A percentile compares a stretch with the other conserved stretches of the same genome.
Conservation (phyloP, 2,329 filamentous ascomycete genomes). For the Ascochyta clinopodiicola region DNA sequence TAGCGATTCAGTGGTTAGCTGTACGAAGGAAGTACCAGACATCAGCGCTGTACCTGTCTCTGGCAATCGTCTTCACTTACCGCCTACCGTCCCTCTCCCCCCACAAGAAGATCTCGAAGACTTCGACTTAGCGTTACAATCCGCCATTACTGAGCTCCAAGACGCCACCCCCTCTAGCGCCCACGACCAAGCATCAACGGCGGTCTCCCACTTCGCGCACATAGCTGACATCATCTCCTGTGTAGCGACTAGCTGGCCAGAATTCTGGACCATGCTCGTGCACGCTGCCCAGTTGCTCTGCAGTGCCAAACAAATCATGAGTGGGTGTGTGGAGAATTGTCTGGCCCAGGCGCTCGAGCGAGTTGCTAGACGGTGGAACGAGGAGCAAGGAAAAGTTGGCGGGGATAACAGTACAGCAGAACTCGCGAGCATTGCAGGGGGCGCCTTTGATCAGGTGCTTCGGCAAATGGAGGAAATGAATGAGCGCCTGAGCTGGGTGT, state of each 20-base stretch:
- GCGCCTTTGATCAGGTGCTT: constrained; percentile 6
- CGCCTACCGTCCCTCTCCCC: neutral
- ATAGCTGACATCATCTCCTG: constrained; percentile 46
- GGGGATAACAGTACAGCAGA: neutral
- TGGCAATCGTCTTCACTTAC: neutral
- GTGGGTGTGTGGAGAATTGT: constrained; percentile 62
- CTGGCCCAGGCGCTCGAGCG: constrained; percentile 55
- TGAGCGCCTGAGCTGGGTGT: constrained; percentile 4
- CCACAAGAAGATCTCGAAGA: constrained; percentile 12
- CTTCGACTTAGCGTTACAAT: constrained; percentile 10
- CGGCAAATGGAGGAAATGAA: constrained; percentile 6
- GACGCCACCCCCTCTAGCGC: constrained; percentile 57
- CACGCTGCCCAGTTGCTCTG: constrained; percentile 65
- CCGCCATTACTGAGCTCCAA: constrained; percentile 15
- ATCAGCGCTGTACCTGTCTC: neutral
- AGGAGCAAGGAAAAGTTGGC: neutral
- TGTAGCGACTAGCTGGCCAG: constrained; percentile 33
- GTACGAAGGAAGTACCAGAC: neutral
- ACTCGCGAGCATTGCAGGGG: neutral
- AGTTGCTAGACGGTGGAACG: constrained; percentile 14
- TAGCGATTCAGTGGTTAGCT: neutral
- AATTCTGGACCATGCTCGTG: constrained; percentile 66
- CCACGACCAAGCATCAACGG: constrained; percentile 62
- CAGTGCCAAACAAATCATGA: constrained; percentile 62
- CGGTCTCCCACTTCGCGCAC: constrained; percentile 58